Conservation (phyloP, 345 rosid genomes). For the Eucalyptus caleyi region DNA sequence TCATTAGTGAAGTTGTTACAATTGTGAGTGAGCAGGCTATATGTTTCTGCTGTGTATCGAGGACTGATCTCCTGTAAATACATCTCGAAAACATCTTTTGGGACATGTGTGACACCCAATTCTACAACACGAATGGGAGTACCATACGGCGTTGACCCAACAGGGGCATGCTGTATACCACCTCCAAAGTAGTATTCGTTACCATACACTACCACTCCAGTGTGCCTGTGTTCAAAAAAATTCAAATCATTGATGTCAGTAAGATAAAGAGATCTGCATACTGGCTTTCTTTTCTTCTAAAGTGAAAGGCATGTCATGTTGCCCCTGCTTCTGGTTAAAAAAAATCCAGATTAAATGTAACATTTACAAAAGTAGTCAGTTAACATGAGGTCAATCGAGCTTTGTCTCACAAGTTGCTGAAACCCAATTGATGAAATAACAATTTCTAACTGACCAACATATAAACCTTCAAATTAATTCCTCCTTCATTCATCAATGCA, state of each 20-base stretch:
- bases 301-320: neutral
- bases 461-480: neutral
- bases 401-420: neutral
- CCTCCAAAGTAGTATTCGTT: constrained; percentile 82
- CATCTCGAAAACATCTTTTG: constrained; percentile 82
- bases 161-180: constrained; percentile 64
- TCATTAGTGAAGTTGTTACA: constrained; percentile 94
- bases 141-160: constrained; percentile 77
- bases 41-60: constrained; percentile 77
- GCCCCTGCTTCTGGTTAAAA: neutral
- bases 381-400: neutral
- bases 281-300: neutral
- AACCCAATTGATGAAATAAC: neutral
- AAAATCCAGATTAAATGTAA: neutral
- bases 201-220: constrained; percentile 80
- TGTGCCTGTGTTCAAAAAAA: constrained; percentile 44
- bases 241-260: neutral
- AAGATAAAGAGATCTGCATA: neutral
- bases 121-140: constrained; percentile 54
- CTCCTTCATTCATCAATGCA: neutral
- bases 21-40: constrained; percentile 74
- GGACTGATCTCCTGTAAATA: constrained; percentile 79
- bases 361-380: neutral
- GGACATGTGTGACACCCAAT: constrained; percentile 73
- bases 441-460: neutral